phyloP scores from a whole-genome alignment of 345 rosid species.

The Populus euphratica region DNA sequence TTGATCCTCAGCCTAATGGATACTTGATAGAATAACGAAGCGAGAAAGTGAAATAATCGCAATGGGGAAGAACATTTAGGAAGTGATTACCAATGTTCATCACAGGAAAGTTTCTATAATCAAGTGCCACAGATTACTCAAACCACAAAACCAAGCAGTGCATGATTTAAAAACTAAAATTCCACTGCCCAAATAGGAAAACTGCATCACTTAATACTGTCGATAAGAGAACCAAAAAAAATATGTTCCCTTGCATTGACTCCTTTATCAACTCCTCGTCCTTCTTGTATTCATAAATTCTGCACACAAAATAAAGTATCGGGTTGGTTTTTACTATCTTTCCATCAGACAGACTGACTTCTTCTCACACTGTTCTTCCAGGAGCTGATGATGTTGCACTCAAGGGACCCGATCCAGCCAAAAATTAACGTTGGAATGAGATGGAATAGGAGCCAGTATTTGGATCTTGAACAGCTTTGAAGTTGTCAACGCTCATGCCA shows the following conservation, averaged over 20 bases:
- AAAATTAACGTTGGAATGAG: slow-evolving; percentile 55
- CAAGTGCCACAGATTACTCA: neutral
- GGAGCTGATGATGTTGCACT: neutral
- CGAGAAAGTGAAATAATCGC: neutral
- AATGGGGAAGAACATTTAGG: neutral
- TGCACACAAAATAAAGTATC: neutral
- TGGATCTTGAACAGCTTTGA: slow-evolving; percentile 94
- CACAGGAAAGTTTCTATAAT: neutral
- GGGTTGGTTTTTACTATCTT: neutral
- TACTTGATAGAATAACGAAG: neutral
- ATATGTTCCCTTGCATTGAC: neutral
- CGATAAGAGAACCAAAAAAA: neutral
- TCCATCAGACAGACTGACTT: neutral
- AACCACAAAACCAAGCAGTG: neutral
- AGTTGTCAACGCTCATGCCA: slow-evolving; percentile 92
- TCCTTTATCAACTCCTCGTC: neutral
- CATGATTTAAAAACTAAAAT: neutral
- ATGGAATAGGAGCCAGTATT: slow-evolving; percentile 88
- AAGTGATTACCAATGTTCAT: neutral
- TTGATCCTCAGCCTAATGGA: neutral
- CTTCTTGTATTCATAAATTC: neutral
- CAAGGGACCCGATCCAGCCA: neutral
- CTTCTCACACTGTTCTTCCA: neutral
- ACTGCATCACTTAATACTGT: neutral
- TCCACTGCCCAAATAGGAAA: neutral